Evolutionary conservation across 306 rosid genomes (phyloP).

Genomic region (Betula pendula): DNA sequence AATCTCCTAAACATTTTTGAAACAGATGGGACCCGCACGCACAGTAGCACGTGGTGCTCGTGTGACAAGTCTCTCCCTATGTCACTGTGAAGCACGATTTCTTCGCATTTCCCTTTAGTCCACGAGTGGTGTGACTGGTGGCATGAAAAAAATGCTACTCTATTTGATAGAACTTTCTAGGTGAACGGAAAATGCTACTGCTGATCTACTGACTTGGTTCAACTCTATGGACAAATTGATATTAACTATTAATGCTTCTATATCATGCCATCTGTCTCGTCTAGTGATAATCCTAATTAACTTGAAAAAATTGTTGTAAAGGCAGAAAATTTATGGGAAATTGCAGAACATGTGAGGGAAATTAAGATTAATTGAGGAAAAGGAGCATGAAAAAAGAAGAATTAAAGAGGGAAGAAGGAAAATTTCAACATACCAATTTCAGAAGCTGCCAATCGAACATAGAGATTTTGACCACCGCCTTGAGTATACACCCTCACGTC

Average conservation of each 20-base stretch:
- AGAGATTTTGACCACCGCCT: slow-evolving; percentile 57
- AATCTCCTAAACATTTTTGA: neutral
- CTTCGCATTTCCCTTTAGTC: neutral
- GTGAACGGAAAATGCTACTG: no score
- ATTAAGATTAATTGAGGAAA: neutral
- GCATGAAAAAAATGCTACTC: no score
- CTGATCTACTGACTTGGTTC: no score
- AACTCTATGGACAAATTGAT: no score
- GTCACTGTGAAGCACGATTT: neutral
- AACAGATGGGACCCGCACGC: neutral
- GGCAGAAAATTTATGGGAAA: neutral
- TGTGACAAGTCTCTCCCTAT: no score
- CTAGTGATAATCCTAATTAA: no score
- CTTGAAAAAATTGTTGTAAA: no score
- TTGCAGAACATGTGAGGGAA: neutral
- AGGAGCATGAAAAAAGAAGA: neutral
- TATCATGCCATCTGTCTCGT: no score
- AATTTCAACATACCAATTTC: slow-evolving; percentile 50
- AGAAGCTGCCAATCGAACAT: slow-evolving; percentile 65
- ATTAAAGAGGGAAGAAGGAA: neutral
- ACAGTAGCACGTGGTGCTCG: no score
- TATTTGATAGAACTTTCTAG: no score
- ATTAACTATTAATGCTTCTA: no score
- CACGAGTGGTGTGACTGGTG: no score
- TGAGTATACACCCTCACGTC: slow-evolving; percentile 46